Evolutionary conservation across 169 alveolate genomes (phyloP), one percentile per base, ranked within the genome.

Genomic region (Pseudocohnilembus persalinus): DNA sequence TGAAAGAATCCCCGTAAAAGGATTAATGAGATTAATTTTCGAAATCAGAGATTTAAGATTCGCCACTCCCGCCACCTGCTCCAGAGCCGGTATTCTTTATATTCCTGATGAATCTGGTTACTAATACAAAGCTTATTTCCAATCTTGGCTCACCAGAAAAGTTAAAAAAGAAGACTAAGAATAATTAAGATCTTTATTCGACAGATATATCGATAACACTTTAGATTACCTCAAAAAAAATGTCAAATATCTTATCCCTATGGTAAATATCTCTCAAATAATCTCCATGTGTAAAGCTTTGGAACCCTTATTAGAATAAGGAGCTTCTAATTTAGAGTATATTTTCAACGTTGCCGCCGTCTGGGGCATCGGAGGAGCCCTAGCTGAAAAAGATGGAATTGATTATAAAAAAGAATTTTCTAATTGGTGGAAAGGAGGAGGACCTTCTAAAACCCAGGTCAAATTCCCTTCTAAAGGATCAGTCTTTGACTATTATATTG

Each of bases 61-160:
- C 91, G 99, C 99, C 72, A 96, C 99, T 28, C 99, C 99, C n/a
- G 99, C 99, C 76, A 98, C 99, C 27, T 98, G 97, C 63, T 96
- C 99, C 35, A 92, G 99, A 83, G 99, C 99, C 29, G 99, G 99
- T 90, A 97, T 98, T 88, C 96, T 98, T 64, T 98, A 95, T 88
- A 96, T 96, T 81, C 95, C 98, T 74, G 98, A 96, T 83, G 93
- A 92, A 65, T 94, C 90, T 74, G 99, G 98, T 74, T 97, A 95
- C 73, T 97, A 97, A 92, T 98, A 99, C 99, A 93, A 96, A 91
- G 95, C 98, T 75, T 98, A 96, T 89, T 97, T 95, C 79, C 95
- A 93, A 85, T 96, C 99, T 78, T 98, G 99, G 99, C 93, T 98
- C 82, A 90, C 93, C 83, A 89, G 89, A 88, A 97, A 94, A 92